Base-by-base conservation (phyloP, 441 rosid genomes). In the Adansonia grandidieri region DNA sequence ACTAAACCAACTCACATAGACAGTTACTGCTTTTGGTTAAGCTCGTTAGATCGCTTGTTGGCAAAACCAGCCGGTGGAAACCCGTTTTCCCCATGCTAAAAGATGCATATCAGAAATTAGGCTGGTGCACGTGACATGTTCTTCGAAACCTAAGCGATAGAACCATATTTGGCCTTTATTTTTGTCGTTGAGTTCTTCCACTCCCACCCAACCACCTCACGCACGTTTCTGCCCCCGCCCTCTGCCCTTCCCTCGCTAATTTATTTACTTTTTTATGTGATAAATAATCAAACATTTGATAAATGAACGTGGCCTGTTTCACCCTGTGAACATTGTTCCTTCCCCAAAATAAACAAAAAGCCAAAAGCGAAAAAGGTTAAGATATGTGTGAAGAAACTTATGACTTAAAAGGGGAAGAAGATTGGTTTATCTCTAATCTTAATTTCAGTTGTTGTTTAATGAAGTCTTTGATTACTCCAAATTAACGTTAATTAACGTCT, bases 121-220 rank as follows among this genome's bases (percentile, higher is more conserved):
- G 28, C n/a, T n/a, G 22, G n/a, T 57, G 61, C 74, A 79, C 60
- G 51, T 65, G 73, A 56, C 56, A 19, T 24, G 77, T 56, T 73
- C 61, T 22, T 44, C 42, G 24, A 73, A 54, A 56, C 68, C 78
- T 48, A 42, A 24, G 48, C 73, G 65, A 37, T 24, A 44, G n/a
- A 51, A 17, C 37, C 71, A 1, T 57, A 57, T 19, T 71, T 19
- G 44, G 15, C 20, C 42, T n/a, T 68, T 68, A 1, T 54, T 0
- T 15, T 2, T 10, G 15, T 11, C 47, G 37, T 65, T 42, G 53
- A 42, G 10, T 17, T 22, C 19, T 37, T 73, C 77, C 53, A 73
- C 19, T 11, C 47, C 9, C 64, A 24, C 28, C 9, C 28, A 40
- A n/a, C 9, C 65, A 73, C 68, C 63, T 54, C n/a, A 24, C 1